Base-by-base conservation (phyloP, 2,329 filamentous ascomycete genomes). In the Dothiorella sarmentorum region DNA sequence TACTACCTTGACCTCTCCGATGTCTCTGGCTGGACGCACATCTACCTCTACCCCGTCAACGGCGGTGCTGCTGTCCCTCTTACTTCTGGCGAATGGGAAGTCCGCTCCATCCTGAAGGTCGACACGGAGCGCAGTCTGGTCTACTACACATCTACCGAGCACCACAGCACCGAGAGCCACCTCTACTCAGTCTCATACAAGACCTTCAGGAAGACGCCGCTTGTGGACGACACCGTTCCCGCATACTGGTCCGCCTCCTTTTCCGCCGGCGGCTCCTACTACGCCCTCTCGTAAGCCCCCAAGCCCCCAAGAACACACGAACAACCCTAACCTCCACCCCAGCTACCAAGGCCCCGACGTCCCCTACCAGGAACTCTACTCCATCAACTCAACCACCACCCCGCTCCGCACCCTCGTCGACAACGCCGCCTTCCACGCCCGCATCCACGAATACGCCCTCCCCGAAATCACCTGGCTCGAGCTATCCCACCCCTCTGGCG, bases 1-100 rank as follows among this genome's bases (percentile, higher is more conserved):
- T 87, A 85, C 69, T 89, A 88, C 66, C 73, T 89, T 13, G 87
- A 89, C 64, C 69, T 87, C 2, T 88, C 85, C 0, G 86, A 89
- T 58, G 79, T 83, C 61, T 82, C 81, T 5, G 86, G 85, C 17
- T 87, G 80, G 83, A 80, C 78, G 27, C 86, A 89, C 65, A 73
- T 89, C 44, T 89, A 88, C 66, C 74, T 89, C 0, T 83, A 84
- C 66, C 79, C 85, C 0, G 77, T 86, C 17, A 71, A 79, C 13
- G 82, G 82, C 1, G 81, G 82, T 20, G 71, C 80, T 38, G 74
- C 80, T 2, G 79, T 81, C 3, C 75, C 83, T 2, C 76, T 89
- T n/a, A 89, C 86, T 0, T 74, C 76, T 2, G 86, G 86, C 3
- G 76, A 86, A 17, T 89, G 85, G 83, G 86, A 89, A 66, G 85